Evolutionary conservation across 2,329 filamentous ascomycete genomes (phyloP).

Genomic region (Annulohypoxylon truncatum): DNA sequence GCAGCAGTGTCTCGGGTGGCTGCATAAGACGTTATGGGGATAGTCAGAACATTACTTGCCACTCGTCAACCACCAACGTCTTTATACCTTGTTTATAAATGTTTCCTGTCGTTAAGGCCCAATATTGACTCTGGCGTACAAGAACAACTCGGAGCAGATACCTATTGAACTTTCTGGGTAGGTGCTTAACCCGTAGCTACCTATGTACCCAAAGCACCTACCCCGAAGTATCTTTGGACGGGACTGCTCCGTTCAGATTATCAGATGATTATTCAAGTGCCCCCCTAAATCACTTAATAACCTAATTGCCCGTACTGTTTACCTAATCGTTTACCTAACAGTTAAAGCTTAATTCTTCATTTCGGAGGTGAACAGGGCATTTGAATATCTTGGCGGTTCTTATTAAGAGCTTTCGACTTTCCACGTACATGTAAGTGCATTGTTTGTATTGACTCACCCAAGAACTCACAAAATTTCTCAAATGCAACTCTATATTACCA

Average conservation of each 20-base stretch:
- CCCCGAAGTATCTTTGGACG: neutral
- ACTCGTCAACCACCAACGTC: neutral
- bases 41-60: neutral
- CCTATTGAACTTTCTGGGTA: neutral
- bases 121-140: neutral
- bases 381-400: neutral
- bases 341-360: neutral
- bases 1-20: slow-evolving; percentile 2
- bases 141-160: neutral
- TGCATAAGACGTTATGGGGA: slow-evolving; percentile 7
- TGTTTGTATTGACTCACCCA: neutral
- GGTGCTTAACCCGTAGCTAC: neutral
- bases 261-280: neutral
- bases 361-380: neutral
- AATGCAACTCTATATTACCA: neutral
- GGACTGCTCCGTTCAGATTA: neutral
- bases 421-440: neutral
- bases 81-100: neutral
- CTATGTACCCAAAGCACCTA: neutral
- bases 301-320: neutral
- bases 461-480: neutral
- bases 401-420: neutral
- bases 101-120: neutral
- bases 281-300: too few species aligned
- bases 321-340: too few species aligned